Evolutionary conservation across 1,139 yeast genomes (phyloP).

Genomic region (Zygosaccharomyces sapae): DNA sequence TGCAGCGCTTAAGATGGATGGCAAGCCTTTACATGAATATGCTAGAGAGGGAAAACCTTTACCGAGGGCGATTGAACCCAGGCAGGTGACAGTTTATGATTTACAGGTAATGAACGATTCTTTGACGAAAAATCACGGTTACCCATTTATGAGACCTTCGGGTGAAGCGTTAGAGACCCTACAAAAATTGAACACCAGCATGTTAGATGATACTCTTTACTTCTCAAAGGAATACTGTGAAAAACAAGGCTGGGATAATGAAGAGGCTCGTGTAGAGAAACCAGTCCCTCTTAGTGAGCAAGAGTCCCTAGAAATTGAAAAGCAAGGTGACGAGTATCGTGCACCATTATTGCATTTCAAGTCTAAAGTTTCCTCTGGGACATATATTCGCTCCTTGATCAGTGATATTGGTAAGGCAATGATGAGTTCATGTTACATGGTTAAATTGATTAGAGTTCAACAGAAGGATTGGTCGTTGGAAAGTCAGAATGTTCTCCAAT

Average conservation of each 20-base stretch:
- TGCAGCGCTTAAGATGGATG: conserved; percentile 91
- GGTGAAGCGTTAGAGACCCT: conserved; percentile 51
- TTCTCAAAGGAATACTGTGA: conserved; percentile 54
- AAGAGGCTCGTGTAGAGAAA: conserved; percentile 38
- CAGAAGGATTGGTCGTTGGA: conserved; percentile 84
- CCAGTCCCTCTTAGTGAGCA: conserved; percentile 35
- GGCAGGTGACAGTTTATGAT: conserved; percentile 61
- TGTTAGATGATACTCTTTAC: conserved; percentile 58
- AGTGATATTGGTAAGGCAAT: conserved; percentile 85
- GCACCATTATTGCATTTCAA: conserved; percentile 70
- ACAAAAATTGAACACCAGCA: conserved; percentile 48
- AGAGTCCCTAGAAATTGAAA: conserved; percentile 29
- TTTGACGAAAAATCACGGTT: conserved; percentile 54
- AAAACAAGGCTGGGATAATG: conserved; percentile 37
- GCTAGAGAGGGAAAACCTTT: conserved; percentile 85
- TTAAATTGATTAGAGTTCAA: conserved; percentile 61
- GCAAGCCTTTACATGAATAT: conserved; percentile 89
- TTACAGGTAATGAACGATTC: conserved; percentile 50
- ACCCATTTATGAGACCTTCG: conserved; percentile 45
- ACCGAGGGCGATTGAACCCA: conserved; percentile 72
- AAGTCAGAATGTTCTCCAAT: conserved; percentile 58
- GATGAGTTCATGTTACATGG: conserved; percentile 86
- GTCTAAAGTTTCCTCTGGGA: conserved; percentile 87
- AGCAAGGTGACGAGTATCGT: conserved; percentile 37
- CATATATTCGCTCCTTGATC: conserved; percentile 84